These are phyloP conservation scores for Musa troglodytarum DNA, from an alignment of 176 grass and related monocot genomes.

Conservation along the genomic window DNA sequence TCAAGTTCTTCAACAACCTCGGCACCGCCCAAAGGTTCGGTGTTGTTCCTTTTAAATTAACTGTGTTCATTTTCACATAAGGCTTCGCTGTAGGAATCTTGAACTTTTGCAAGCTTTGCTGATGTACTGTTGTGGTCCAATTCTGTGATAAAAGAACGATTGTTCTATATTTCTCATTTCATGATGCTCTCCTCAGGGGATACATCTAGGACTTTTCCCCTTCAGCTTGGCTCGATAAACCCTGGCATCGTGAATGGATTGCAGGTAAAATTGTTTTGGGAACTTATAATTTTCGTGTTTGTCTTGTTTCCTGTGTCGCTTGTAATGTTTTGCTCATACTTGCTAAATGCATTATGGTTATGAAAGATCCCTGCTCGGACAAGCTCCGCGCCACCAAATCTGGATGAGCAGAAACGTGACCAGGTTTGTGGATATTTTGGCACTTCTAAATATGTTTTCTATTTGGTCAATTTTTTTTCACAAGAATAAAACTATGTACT, in stretches of 20 bases:
- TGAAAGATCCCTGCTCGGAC: constrained; percentile 85
- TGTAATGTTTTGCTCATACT: background rate
- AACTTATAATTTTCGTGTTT: constrained; percentile 7
- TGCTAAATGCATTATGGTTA: constrained; percentile 1
- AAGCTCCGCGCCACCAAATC: constrained; percentile 94
- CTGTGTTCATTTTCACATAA: background rate
- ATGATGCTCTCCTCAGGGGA: constrained; percentile 31
- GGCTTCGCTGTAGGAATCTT: too few species aligned
- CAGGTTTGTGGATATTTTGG: constrained; percentile 40
- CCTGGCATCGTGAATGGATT: constrained; percentile 51
- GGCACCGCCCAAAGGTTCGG: constrained; percentile 26
- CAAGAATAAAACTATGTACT: background rate
- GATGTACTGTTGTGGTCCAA: too few species aligned
- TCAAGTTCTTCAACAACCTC: constrained; percentile 31
- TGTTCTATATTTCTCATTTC: background rate
- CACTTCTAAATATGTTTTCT: background rate
- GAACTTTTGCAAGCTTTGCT: too few species aligned
- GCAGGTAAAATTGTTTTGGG: constrained; percentile 41
- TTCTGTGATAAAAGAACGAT: background rate
- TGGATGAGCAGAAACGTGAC: constrained; percentile 82
- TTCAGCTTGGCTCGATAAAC: constrained; percentile 89
- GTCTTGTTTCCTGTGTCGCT: background rate
- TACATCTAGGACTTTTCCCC: constrained; percentile 37
- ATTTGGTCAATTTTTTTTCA: background rate
- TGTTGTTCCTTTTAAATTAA: background rate